A percentile compares a stretch with the other conserved stretches of the same genome.
Evolutionary conservation across 371 early-diverging fungal species (phyloP).

Genomic region (Mucor racemosus): DNA sequence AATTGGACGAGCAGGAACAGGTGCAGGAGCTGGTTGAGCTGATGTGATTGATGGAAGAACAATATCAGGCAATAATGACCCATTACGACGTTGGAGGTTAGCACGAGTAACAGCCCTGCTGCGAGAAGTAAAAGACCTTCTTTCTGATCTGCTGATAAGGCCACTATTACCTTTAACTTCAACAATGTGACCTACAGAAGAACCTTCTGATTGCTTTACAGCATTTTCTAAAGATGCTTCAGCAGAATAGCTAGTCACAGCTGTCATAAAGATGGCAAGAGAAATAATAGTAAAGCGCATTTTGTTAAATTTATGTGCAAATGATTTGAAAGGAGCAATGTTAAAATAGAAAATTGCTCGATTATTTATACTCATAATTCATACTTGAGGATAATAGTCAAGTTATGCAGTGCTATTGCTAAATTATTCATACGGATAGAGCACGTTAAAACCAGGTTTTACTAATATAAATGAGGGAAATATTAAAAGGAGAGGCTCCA

Average conservation of each 20-base stretch:
- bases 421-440: no score
- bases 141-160: background rate
- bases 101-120: background rate
- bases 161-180: background rate
- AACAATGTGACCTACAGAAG: background rate
- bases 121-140: background rate
- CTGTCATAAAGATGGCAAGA: background rate
- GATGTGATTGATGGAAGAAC: background rate
- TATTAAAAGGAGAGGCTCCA: no score
- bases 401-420: no score
- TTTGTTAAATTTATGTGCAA: background rate
- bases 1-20: background rate
- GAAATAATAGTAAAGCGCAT: background rate
- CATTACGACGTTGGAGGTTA: background rate
- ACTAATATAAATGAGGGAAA: no score
- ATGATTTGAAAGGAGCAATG: no score
- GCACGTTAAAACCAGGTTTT: no score
- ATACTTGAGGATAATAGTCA: no score
- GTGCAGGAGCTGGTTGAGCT: background rate
- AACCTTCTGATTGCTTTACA: background rate
- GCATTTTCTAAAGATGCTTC: background rate
- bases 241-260: background rate
- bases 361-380: background rate
- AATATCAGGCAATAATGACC: conserved; percentile 1
- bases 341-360: background rate